Percentiles rank a stretch among this genome's conserved stretches.
Conservation (phyloP, 192 early-diverging fungal genomes). For the Backusella parvicylindrica region DNA sequence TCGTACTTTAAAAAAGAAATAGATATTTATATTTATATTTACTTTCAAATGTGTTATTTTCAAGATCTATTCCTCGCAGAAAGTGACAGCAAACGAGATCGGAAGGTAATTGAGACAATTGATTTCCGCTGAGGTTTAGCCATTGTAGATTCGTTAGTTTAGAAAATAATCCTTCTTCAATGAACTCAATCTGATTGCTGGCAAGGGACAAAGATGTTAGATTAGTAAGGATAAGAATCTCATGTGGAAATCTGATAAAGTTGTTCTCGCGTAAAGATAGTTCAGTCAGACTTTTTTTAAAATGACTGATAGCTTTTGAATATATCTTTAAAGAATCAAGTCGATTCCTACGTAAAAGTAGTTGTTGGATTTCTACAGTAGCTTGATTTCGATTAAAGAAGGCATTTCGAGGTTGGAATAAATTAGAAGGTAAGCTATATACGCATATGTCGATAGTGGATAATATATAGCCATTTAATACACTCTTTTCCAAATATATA, state of each 20-base stretch:
- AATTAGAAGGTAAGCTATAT: slow-evolving; percentile 5
- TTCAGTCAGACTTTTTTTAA: slow-evolving; percentile 30
- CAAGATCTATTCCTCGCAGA: slow-evolving; percentile 37
- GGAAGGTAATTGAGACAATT: slow-evolving; percentile 22
- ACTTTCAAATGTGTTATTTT: slow-evolving; percentile 34
- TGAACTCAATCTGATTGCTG: slow-evolving; percentile 24
- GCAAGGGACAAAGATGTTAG: slow-evolving; percentile 41
- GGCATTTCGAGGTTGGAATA: slow-evolving; percentile 5
- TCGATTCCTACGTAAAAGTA: slow-evolving; percentile 20
- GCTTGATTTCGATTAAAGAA: neutral
- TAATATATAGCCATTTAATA: too few species aligned
- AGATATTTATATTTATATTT: neutral
- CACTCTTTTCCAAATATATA: too few species aligned
- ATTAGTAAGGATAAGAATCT: slow-evolving; percentile 33
- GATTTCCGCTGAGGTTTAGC: slow-evolving; percentile 25
- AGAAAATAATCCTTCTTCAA: slow-evolving; percentile 12
- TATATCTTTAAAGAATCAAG: slow-evolving; percentile 6
- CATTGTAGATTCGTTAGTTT: slow-evolving; percentile 13
- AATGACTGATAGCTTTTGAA: slow-evolving; percentile 17
- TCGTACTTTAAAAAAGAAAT: neutral
- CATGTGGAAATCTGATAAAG: slow-evolving; percentile 32
- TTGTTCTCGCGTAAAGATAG: slow-evolving; percentile 40
- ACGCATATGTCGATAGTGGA: too few species aligned
- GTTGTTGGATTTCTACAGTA: neutral
- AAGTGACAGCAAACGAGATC: slow-evolving; percentile 31